A percentile compares a stretch with the other conserved stretches of the same genome.
These are phyloP conservation scores for Tolypocladium paradoxum DNA, from an alignment of 2,329 filamentous ascomycete species.

Conservation along the genomic window DNA sequence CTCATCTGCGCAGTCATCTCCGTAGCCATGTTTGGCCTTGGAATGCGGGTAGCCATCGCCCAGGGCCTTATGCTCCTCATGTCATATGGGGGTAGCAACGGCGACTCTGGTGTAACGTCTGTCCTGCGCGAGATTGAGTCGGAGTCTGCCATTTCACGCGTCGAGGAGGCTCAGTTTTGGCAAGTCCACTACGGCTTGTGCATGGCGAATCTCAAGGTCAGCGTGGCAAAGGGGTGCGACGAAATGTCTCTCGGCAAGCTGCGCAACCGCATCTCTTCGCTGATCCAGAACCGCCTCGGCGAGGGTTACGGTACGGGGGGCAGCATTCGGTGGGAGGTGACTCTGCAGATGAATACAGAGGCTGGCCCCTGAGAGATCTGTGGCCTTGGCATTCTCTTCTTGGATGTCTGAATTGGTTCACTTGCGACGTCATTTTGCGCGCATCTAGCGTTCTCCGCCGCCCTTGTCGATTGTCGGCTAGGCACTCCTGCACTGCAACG, in stretches of 20 bases:
- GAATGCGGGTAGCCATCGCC: slow-evolving; percentile 70
- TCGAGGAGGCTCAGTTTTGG: slow-evolving; percentile 95
- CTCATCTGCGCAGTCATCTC: slow-evolving; percentile 74
- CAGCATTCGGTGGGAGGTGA: slow-evolving; percentile 86
- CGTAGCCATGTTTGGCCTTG: slow-evolving; percentile 78
- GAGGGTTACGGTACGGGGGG: slow-evolving; percentile 76
- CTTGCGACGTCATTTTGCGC: neutral
- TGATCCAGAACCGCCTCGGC: slow-evolving; percentile 77
- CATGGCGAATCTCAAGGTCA: slow-evolving; percentile 86
- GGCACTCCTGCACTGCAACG: neutral
- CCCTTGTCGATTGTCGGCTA: neutral
- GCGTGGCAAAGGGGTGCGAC: slow-evolving; percentile 51
- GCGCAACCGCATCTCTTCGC: slow-evolving; percentile 61
- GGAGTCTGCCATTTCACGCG: slow-evolving; percentile 61
- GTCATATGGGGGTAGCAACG: slow-evolving; percentile 51
- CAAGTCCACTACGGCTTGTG: slow-evolving; percentile 96
- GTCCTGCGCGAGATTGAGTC: slow-evolving; percentile 79
- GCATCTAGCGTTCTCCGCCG: neutral
- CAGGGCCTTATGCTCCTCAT: slow-evolving; percentile 93
- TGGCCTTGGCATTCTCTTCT: neutral
- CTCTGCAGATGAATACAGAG: slow-evolving; percentile 57
- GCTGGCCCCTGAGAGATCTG: slow-evolving; percentile 8
- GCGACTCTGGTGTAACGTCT: slow-evolving; percentile 46
- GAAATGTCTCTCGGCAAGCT: slow-evolving; percentile 64
- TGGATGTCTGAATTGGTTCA: neutral